Percentiles rank a stretch among this genome's conserved stretches.
These are phyloP conservation scores for Clonostachys sp. DNA, from an alignment of 2,329 filamentous ascomycete genomes.

Conservation along the genomic window DNA sequence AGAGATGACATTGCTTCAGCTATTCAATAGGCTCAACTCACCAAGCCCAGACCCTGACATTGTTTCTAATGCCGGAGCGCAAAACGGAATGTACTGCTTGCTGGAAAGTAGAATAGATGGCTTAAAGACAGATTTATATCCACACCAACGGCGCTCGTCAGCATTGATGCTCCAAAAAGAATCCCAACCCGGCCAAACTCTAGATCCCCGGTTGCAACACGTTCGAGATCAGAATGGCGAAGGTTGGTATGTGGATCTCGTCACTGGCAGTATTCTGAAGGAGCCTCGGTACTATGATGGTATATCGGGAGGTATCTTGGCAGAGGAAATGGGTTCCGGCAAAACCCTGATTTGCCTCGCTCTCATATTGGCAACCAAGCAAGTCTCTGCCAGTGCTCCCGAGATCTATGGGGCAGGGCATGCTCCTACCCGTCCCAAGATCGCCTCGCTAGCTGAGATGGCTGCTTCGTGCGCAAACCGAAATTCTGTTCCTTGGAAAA, in stretches of 20 bases:
- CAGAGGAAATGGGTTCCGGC: conserved; percentile 77
- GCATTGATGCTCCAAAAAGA: conserved; percentile 84
- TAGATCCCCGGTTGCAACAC: conserved; percentile 70
- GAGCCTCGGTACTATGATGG: conserved; percentile 72
- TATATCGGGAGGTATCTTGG: conserved; percentile 70
- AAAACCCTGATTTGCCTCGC: conserved; percentile 86
- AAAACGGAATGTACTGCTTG: conserved; percentile 50
- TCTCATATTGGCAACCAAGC: conserved; percentile 70
- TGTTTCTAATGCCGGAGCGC: conserved; percentile 44
- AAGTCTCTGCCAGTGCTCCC: conserved; percentile 63
- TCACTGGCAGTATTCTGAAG: conserved; percentile 55
- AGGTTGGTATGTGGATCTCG: conserved; percentile 66
- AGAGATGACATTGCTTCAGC: conserved; percentile 54
- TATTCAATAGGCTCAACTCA: conserved; percentile 72
- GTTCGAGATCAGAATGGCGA: conserved; percentile 56
- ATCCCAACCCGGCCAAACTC: conserved; percentile 51
- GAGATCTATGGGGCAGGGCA: conserved; percentile 46
- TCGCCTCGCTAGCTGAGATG: conserved; percentile 70
- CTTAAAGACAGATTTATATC: conserved; percentile 62
- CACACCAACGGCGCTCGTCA: conserved; percentile 76
- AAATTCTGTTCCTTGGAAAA: conserved; percentile 66
- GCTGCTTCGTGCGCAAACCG: conserved; percentile 65
- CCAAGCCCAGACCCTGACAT: conserved; percentile 51
- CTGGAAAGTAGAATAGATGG: conserved; percentile 49
- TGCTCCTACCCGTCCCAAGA: conserved; percentile 30